Base-by-base conservation (phyloP, 106 monocot species). In the Dendrobium huoshanense region DNA sequence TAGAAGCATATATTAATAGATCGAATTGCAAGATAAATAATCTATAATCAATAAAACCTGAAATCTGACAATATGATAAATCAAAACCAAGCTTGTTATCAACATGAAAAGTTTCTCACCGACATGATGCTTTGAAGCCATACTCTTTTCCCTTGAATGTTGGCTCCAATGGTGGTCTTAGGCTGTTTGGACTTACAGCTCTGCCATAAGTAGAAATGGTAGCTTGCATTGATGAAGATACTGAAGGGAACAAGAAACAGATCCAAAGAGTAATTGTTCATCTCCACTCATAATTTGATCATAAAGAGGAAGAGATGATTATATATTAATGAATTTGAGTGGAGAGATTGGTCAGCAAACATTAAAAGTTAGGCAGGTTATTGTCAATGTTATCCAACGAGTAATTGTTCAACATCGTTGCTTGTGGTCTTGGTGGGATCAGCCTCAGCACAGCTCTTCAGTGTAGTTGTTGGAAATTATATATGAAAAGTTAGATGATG, bases 171-270 rank as follows among this genome's bases (percentile, higher is more conserved):
- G 20, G 11, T 33, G 13, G 72, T 72, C 37, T 72, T 72, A 2
- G 29, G 33, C 1, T 29, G 33, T 37, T 72, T 72, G 16, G 72
- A 29, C 37, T 40, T 72, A 1, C 37, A 72, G 27, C 33, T 72
- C 37, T 33, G 72, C 33, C 33, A 72, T 72, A 33, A 25, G 37
- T 37, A 72, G 72, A 72, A 15, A 72, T 72, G 72, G 72, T 72
- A 72, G 72, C 33, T 37, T 40, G 72, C 37, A 25, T 33, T 72
- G 33, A 72, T 11, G 72, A 72, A 72, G 72, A 72, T 72, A 40
- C 37, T 72, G 16, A 72, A 15, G 72, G 72, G 72, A 13, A 72
- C 72, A 18, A 72, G 72, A 15, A 72, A 40, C 7, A 37, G 33
- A 72, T 72, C 72, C 72, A 72, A 72, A 0, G 72, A 72, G 37